A percentile compares a stretch with the other conserved stretches of the same genome.
Evolutionary conservation across 2,329 filamentous ascomycete genomes (phyloP).

Genomic region (Periglandula ipomoeae): DNA sequence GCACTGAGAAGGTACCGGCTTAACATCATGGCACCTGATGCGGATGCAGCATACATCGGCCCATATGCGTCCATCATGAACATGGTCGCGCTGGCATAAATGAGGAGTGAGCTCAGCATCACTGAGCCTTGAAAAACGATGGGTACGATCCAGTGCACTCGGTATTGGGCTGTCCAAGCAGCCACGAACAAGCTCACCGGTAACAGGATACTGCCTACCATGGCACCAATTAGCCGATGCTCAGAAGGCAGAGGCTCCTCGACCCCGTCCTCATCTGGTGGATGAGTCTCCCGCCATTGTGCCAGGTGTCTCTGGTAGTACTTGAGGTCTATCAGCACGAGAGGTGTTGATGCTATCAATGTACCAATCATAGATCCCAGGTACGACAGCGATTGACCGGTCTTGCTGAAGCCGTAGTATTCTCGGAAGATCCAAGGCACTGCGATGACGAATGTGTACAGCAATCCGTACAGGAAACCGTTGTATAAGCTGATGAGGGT

Average conservation of each 20-base stretch:
- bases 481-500: slow-evolving; percentile 56
- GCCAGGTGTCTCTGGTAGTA: slow-evolving; percentile 47
- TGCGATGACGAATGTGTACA: slow-evolving; percentile 52
- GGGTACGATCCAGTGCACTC: slow-evolving; percentile 16
- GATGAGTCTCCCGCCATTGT: slow-evolving; percentile 29
- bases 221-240: slow-evolving; percentile 51
- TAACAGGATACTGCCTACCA: slow-evolving; percentile 51
- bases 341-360: slow-evolving; percentile 32
- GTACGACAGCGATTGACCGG: slow-evolving; percentile 56
- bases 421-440: slow-evolving; percentile 59
- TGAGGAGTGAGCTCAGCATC: slow-evolving; percentile 18
- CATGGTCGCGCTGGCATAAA: slow-evolving; percentile 19
- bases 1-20: slow-evolving; percentile 46
- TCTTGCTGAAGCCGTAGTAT: slow-evolving; percentile 47
- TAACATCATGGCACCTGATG: slow-evolving; percentile 18
- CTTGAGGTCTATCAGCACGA: slow-evolving; percentile 40
- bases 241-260: slow-evolving; percentile 50
- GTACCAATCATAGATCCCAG: slow-evolving; percentile 62
- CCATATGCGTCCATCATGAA: slow-evolving; percentile 21
- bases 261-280: slow-evolving; percentile 28
- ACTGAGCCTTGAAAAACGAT: slow-evolving; percentile 17
- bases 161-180: slow-evolving; percentile 46
- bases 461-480: slow-evolving; percentile 49
- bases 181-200: slow-evolving; percentile 61
- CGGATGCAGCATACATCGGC: slow-evolving; percentile 18